Conservation (phyloP, 441 rosid genomes). For the Rhodomyrtus psidioides region DNA sequence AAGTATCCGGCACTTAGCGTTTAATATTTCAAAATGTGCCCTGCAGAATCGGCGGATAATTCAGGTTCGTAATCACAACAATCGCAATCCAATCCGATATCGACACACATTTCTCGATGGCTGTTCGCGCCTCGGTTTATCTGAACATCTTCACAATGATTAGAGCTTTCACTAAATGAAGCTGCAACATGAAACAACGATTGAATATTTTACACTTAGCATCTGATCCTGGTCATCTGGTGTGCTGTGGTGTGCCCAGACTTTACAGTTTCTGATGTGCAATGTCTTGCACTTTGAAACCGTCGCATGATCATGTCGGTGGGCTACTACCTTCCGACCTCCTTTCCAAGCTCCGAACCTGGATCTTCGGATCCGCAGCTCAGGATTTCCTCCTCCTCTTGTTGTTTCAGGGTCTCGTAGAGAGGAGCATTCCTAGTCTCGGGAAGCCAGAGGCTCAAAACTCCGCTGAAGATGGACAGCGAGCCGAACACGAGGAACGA, state of each 20-base stretch:
- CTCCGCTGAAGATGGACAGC: conserved; percentile 41
- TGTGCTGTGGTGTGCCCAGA: not conserved
- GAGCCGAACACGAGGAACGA: conserved; percentile 43
- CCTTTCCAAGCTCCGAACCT: conserved; percentile 11
- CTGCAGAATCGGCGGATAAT: not conserved
- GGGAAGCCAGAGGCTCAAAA: conserved; percentile 42
- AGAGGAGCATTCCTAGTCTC: conserved; percentile 59
- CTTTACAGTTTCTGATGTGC: not conserved
- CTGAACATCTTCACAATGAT: not conserved
- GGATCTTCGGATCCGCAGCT: not conserved
- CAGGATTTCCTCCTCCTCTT: conserved; percentile 34
- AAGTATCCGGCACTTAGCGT: not conserved
- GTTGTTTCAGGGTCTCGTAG: conserved; percentile 52
- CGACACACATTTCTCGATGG: not conserved
- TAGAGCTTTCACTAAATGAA: not conserved
- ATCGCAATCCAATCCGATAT: not conserved
- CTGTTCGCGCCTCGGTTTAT: not conserved
- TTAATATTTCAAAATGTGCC: not conserved
- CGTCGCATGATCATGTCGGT: not conserved
- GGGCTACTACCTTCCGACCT: not conserved
- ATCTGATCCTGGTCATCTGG: not conserved
- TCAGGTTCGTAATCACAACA: not conserved
- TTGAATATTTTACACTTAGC: not conserved
- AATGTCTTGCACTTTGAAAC: not conserved
- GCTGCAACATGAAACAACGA: not conserved